Evolutionary conservation across 768 basidiomycete species (phyloP).

Genomic region (Kwoniella sp.): DNA sequence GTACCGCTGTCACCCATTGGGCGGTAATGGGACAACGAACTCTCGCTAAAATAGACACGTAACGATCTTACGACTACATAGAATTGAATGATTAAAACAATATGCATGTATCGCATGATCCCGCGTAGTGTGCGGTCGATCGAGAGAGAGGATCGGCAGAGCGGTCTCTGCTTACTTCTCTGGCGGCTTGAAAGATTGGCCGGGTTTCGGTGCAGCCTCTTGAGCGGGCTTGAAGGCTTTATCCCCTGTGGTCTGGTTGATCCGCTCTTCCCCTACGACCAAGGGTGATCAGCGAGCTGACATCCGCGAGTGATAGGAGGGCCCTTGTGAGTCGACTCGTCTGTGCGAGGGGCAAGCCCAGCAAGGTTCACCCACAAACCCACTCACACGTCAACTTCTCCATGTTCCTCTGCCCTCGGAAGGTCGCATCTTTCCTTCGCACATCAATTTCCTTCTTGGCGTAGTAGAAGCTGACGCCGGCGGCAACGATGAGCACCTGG

Average conservation of each 20-base stretch:
- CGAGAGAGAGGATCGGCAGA: too few relatives aligned
- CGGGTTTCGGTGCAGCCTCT: neutral
- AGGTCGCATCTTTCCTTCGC: constrained; percentile 19
- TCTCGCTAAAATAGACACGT: too few relatives aligned
- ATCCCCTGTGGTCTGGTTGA: constrained; percentile 3
- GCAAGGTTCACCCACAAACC: neutral
- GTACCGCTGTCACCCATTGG: constrained; percentile 8
- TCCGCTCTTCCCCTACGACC: constrained; percentile 11
- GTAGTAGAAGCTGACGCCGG: constrained; percentile 27
- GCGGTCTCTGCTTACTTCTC: constrained; percentile 1
- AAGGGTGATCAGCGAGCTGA: too few relatives aligned
- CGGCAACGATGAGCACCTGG: constrained; percentile 33
- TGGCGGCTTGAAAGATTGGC: constrained; percentile 9
- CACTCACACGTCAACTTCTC: constrained; percentile 33
- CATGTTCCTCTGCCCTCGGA: constrained; percentile 16
- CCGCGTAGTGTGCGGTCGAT: too few relatives aligned
- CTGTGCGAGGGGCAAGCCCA: neutral
- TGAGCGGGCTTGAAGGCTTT: constrained; percentile 6
- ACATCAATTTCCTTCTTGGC: constrained; percentile 30
- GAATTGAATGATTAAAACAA: too few relatives aligned
- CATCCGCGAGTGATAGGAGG: neutral
- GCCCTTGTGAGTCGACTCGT: neutral
- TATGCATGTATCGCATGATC: too few relatives aligned
- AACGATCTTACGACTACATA: too few relatives aligned
- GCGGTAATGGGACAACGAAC: too few relatives aligned